Evolutionary conservation across 176 grass and related monocot genomes (phyloP).

Genomic region (maize (Zea mays)): Zm-B73-REFERENCE-NAM-5.0 NC_050096.1:8945501-8946000

Average conservation of each 20-base stretch:
- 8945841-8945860: constrained; percentile 90
- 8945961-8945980: constrained; percentile 96
- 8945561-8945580: constrained; percentile 5
- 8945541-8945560: not conserved
- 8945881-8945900: constrained; percentile 80
- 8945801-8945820: not conserved
- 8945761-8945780: not conserved
- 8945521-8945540: not conserved
- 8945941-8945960: constrained; percentile 84
- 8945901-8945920: constrained; percentile 54
- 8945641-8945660: not conserved
- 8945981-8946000: constrained; percentile 98
- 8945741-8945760: not conserved
- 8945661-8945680: not conserved
- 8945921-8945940: constrained; percentile 77
- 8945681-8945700: constrained; percentile 5
- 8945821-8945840: constrained; percentile 32
- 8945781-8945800: not conserved
- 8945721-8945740: not conserved
- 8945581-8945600: not conserved
- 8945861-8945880: constrained; percentile 58
- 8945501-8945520: not conserved
- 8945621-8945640: constrained; percentile 10
- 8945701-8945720: constrained; percentile 7
- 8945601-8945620: constrained; percentile 1